Percentiles rank a stretch among this genome's conserved stretches.
phyloP scores from a whole-genome alignment of 1,284 basidiomycete genomes.

The Sanghuangporus baumii region DNA sequence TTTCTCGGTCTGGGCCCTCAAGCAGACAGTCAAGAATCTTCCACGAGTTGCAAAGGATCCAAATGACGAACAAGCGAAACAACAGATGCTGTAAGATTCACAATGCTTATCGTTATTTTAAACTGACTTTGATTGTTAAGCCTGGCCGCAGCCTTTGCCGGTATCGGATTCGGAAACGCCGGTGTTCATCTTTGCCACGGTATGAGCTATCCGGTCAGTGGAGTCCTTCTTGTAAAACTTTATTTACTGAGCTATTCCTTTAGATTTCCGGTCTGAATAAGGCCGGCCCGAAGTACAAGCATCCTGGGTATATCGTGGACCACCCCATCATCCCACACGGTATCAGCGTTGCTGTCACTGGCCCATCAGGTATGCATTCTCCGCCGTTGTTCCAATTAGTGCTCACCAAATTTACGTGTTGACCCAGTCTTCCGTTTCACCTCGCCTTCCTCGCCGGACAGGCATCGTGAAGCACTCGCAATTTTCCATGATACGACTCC shows the following conservation, averaged over 20 bases:
- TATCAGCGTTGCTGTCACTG: constrained; percentile 82
- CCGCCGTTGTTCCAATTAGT: constrained; percentile 73
- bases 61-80: constrained; percentile 78
- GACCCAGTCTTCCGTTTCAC: constrained; percentile 85
- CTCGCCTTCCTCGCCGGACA: constrained; percentile 83
- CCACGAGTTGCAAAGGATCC: constrained; percentile 82
- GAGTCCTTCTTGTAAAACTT: constrained; percentile 5
- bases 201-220: constrained; percentile 72
- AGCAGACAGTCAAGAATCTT: constrained; percentile 86
- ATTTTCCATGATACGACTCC: constrained; percentile 71
- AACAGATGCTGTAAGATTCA: constrained; percentile 79
- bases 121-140: constrained; percentile 30
- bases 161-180: constrained; percentile 94
- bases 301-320: constrained; percentile 77
- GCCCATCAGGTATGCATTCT: constrained; percentile 73
- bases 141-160: constrained; percentile 85
- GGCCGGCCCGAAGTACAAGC: constrained; percentile 82
- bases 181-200: constrained; percentile 91
- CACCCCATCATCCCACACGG: constrained; percentile 93
- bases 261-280: constrained; percentile 96
- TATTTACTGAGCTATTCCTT: not conserved
- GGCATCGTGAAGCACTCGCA: constrained; percentile 84
- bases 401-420: not conserved
- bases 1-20: constrained; percentile 92
- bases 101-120: not conserved